phyloP scores from a whole-genome alignment of 805 yeast genomes.

The Middelhovenomyces tepae region DNA sequence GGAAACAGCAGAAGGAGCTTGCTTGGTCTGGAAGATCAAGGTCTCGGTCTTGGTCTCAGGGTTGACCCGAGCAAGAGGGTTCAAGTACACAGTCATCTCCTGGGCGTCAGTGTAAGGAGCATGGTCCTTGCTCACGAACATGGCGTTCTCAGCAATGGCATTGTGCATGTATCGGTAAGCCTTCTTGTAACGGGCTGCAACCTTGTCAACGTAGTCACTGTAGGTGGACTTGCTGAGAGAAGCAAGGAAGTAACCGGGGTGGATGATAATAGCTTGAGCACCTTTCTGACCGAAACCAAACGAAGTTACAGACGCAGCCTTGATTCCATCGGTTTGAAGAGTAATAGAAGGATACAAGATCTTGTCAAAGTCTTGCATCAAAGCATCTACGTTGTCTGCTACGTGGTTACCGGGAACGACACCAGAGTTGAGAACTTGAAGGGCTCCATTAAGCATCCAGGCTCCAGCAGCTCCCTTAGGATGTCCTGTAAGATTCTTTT shows the following conservation, averaged over 20 bases:
- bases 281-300: slow-evolving; percentile 99
- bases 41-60: slow-evolving; percentile 29
- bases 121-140: slow-evolving; percentile 87
- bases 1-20: slow-evolving; percentile 30
- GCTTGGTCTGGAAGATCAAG: slow-evolving; percentile 24
- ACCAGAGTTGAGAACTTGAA: slow-evolving; percentile 88
- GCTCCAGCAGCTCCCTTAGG: slow-evolving; percentile 99
- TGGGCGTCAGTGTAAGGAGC: slow-evolving; percentile 87
- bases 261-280: slow-evolving; percentile 86
- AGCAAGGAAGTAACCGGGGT: slow-evolving; percentile 89
- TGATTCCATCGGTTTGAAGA: slow-evolving; percentile 90
- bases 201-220: slow-evolving; percentile 62
- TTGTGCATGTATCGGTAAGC: slow-evolving; percentile 94
- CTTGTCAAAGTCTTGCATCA: slow-evolving; percentile 73
- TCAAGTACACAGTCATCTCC: slow-evolving; percentile 87
- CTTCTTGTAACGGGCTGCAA: slow-evolving; percentile 70
- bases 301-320: slow-evolving; percentile 94
- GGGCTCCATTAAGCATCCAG: slow-evolving; percentile 98
- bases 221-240: slow-evolving; percentile 66
- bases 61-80: slow-evolving; percentile 81
- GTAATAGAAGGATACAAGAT: slow-evolving; percentile 92
- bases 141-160: slow-evolving; percentile 80
- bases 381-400: slow-evolving; percentile 89
- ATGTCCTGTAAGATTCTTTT: slow-evolving; percentile 97
- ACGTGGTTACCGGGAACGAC: slow-evolving; percentile 97